A percentile compares a stretch with the other conserved stretches of the same genome.
Conservation (phyloP, 2,329 filamentous ascomycete species). For the Cyphellophora europaea region DNA sequence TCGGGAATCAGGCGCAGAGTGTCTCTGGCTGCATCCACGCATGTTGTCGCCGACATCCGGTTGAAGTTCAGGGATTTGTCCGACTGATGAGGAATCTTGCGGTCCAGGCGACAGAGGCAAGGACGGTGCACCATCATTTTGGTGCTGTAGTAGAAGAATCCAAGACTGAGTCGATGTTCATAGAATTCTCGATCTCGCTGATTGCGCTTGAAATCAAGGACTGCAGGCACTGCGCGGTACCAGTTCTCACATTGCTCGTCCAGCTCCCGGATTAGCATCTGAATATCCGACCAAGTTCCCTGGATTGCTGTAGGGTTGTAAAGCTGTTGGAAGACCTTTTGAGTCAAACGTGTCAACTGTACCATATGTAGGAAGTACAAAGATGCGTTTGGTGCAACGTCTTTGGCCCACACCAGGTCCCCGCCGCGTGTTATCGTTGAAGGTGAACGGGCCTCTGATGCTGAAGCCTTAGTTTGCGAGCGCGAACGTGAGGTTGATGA, state of each 20-base stretch:
- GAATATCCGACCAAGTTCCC: slow-evolving; percentile 28
- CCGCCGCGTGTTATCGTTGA: slow-evolving; percentile 5
- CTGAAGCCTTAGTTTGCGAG: slow-evolving; percentile 7
- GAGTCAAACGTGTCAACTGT: slow-evolving; percentile 27
- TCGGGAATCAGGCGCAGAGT: slow-evolving; percentile 34
- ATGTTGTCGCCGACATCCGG: slow-evolving; percentile 28
- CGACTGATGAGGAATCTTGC: slow-evolving; percentile 22
- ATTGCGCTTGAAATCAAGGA: slow-evolving; percentile 26
- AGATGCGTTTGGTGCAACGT: slow-evolving; percentile 26
- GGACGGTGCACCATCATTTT: slow-evolving; percentile 35
- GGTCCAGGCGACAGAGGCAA: slow-evolving; percentile 35
- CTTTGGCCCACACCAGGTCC: slow-evolving; percentile 20
- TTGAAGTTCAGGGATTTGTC: slow-evolving; percentile 25
- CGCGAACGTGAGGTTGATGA: slow-evolving; percentile 11
- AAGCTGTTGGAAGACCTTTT: slow-evolving; percentile 26
- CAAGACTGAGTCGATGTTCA: slow-evolving; percentile 30
- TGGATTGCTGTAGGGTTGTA: slow-evolving; percentile 28
- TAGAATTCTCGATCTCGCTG: slow-evolving; percentile 21
- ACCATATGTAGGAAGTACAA: slow-evolving; percentile 31
- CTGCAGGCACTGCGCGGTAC: slow-evolving; percentile 28
- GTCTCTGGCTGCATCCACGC: slow-evolving; percentile 28
- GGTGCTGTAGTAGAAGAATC: slow-evolving; percentile 35
- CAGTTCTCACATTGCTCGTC: slow-evolving; percentile 28
- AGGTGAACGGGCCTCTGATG: slow-evolving; percentile 14
- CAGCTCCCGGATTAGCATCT: slow-evolving; percentile 24